Evolutionary conservation across 176 grass and related monocot species (phyloP).

Genomic region (Pontederia crassipes): DNA sequence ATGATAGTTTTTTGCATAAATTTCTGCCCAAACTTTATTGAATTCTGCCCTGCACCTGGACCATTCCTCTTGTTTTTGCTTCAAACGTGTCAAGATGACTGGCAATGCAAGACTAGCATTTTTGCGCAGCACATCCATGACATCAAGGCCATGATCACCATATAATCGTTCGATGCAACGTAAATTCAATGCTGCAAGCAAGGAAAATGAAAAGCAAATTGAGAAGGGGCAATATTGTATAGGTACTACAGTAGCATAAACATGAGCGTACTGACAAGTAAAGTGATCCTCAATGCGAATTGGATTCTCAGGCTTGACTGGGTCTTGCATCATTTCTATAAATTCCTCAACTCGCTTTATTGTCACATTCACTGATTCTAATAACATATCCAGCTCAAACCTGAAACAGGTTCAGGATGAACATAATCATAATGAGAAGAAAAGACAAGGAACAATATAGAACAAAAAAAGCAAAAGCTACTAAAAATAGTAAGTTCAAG

Average conservation of each 20-base stretch:
- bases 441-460: neutral
- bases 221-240: neutral
- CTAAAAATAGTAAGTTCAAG: neutral
- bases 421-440: neutral
- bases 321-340: conserved; percentile 20
- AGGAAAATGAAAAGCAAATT: conserved; percentile 1
- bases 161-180: conserved; percentile 69
- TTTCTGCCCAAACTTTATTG: conserved; percentile 76
- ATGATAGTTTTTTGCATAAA: conserved; percentile 80
- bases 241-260: neutral
- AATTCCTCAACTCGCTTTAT: conserved; percentile 25
- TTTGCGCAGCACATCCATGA: conserved; percentile 61
- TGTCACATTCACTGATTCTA: conserved; percentile 24
- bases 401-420: neutral
- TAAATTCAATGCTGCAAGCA: conserved; percentile 43
- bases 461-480: neutral
- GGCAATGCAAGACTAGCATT: conserved; percentile 59
- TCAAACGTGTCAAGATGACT: conserved; percentile 68
- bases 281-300: conserved; percentile 18
- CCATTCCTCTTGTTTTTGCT: conserved; percentile 76
- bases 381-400: conserved; percentile 29
- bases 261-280: conserved; percentile 9
- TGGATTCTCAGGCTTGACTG: conserved; percentile 11
- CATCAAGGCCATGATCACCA: conserved; percentile 72
- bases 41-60: conserved; percentile 65